Conservation (phyloP, 1,139 yeast species). For the Pichia sp. region DNA sequence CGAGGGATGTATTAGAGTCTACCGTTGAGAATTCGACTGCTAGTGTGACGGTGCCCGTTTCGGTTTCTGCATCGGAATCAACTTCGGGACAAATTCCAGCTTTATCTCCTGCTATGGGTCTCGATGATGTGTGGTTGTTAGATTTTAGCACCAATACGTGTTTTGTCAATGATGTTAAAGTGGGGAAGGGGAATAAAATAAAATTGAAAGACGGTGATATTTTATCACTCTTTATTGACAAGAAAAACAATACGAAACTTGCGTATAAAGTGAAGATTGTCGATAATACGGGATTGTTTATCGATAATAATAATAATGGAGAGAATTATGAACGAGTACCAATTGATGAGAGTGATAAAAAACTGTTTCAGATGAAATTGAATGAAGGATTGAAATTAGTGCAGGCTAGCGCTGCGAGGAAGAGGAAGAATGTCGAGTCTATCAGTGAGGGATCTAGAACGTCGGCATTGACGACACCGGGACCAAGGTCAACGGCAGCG, state of each 20-base stretch:
- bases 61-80: too few relatives aligned
- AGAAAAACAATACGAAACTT: slow-evolving; percentile 40
- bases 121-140: slow-evolving; percentile 73
- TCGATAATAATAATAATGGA: slow-evolving; percentile 5
- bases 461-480: neutral
- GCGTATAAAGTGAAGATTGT: slow-evolving; percentile 45
- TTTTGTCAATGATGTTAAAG: slow-evolving; percentile 48
- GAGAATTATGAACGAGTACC: slow-evolving; percentile 1
- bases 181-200: slow-evolving; percentile 59
- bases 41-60: too few relatives aligned
- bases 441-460: slow-evolving; percentile 1
- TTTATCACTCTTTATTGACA: slow-evolving; percentile 60
- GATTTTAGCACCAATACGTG: slow-evolving; percentile 81
- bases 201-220: slow-evolving; percentile 58
- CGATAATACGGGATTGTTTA: slow-evolving; percentile 44
- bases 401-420: slow-evolving; percentile 1
- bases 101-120: slow-evolving; percentile 54
- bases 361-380: slow-evolving; percentile 7
- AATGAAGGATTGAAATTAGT: slow-evolving; percentile 9
- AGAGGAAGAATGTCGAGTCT: slow-evolving; percentile 10
- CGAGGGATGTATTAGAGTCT: slow-evolving; percentile 15
- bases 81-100: too few relatives aligned
- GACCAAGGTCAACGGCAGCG: too few relatives aligned
- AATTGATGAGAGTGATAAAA: slow-evolving; percentile 10
- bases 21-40: slow-evolving; percentile 1